phyloP scores from a whole-genome alignment of 345 rosid species.

The Alliaria petiolata region DNA sequence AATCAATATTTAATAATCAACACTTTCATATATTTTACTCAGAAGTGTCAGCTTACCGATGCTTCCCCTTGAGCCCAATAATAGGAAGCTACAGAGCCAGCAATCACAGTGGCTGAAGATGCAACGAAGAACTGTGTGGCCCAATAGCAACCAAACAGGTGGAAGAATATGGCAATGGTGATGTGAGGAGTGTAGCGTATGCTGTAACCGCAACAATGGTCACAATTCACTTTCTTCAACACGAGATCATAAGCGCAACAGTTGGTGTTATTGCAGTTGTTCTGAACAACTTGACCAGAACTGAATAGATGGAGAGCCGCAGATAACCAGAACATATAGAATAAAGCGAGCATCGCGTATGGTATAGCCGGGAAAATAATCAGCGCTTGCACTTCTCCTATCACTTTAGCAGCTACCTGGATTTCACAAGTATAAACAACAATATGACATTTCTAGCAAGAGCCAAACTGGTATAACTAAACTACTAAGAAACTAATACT shows the following conservation, averaged over 20 bases:
- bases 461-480: conserved; percentile 3
- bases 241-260: conserved; percentile 90
- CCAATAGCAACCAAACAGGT: conserved; percentile 94
- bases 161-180: conserved; percentile 81
- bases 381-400: conserved; percentile 95
- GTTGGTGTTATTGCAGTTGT: conserved; percentile 63
- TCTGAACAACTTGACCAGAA: conserved; percentile 78
- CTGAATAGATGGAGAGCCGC: conserved; percentile 91
- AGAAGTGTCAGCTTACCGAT: conserved; percentile 47
- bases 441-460: conserved; percentile 4
- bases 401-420: conserved; percentile 99
- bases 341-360: conserved; percentile 65
- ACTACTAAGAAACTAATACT: conserved; percentile 23
- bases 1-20: not conserved
- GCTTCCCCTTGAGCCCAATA: conserved; percentile 94
- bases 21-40: not conserved
- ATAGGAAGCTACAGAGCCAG: conserved; percentile 93
- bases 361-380: conserved; percentile 86
- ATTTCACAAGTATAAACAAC: conserved; percentile 13
- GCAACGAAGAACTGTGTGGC: conserved; percentile 90
- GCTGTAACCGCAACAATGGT: conserved; percentile 85
- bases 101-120: conserved; percentile 80
- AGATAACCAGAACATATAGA: conserved; percentile 94
- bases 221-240: conserved; percentile 77
- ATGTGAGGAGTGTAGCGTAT: conserved; percentile 93